Evolutionary conservation across 2,329 filamentous ascomycete genomes (phyloP).

Genomic region (Hypoxylon rubiginosum): DNA sequence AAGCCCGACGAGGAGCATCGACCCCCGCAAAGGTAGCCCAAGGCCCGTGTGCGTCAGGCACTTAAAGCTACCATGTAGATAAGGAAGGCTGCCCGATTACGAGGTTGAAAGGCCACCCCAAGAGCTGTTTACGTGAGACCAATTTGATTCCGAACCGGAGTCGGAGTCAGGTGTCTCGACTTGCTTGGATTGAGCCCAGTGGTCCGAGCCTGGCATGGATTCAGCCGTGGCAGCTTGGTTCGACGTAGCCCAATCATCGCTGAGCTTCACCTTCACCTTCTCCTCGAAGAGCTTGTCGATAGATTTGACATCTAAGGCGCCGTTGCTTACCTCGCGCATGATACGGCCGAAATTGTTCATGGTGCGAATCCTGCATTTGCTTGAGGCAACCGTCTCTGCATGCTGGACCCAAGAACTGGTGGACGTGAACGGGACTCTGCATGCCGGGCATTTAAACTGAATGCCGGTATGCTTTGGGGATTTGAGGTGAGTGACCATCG

Average conservation of each 20-base stretch:
- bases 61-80: neutral
- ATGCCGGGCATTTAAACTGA: slow-evolving; percentile 61
- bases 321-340: slow-evolving; percentile 38
- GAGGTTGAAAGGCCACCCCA: neutral
- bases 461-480: slow-evolving; percentile 57
- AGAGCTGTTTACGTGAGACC: neutral
- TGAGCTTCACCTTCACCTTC: slow-evolving; percentile 32
- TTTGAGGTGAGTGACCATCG: slow-evolving; percentile 59
- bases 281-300: slow-evolving; percentile 13
- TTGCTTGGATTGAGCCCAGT: slow-evolving; percentile 20
- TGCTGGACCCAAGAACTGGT: slow-evolving; percentile 62
- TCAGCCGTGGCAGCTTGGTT: slow-evolving; percentile 15
- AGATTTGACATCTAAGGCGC: slow-evolving; percentile 39
- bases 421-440: slow-evolving; percentile 57
- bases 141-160: neutral
- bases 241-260: slow-evolving; percentile 31
- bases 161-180: neutral
- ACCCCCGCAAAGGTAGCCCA: neutral
- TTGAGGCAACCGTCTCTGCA: slow-evolving; percentile 59
- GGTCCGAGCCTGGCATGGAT: slow-evolving; percentile 6
- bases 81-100: neutral
- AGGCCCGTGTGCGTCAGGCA: neutral
- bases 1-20: neutral
- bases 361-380: slow-evolving; percentile 37
- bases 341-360: slow-evolving; percentile 28